Base-by-base conservation (phyloP, 805 yeast species). In the Priceomyces medius region DNA sequence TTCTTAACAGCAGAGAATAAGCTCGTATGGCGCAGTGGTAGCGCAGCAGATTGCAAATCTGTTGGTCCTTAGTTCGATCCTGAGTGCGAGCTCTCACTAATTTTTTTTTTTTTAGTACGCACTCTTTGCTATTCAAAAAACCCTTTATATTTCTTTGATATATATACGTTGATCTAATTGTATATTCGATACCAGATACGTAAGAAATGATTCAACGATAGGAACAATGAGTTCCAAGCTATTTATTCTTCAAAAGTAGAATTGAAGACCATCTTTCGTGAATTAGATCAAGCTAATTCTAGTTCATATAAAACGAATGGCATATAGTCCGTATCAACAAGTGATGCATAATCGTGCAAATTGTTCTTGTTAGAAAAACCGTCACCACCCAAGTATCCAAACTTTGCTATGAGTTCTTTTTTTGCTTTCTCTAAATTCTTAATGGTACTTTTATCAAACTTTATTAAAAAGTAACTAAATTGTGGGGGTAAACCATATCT, bases 41-140 rank as follows among this genome's bases (percentile, higher is more conserved):
- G 91, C 90, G 95, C 93, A 85, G 89, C 88, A 83, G 95, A 87
- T 87, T 87, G 95, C 95, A 87, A 87, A 85, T 87, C 95, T 85
- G 86, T 83, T 85, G 95, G 96, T 87, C 93, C 89, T 83, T 81
- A 83, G 96, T 87, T 87, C 96, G 82, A 87, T 64, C 81, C 96
- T 83, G 95, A 83, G 88, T 77, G 82, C 83, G 79, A 82, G 88
- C 93, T 84, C 47, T 38, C 46, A 55, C 65, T 65, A 18, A 19
- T 40, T 28, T 34, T 20, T 12, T 12, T 31, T 14, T 18, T 7
- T 14, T 21, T 21, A 9, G 9, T 21, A 9, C 24, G 6, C 9
- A 9, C 24, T 9, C 24, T 21, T 7, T 21, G 9, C 9, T n/a
- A n/a, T n/a, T n/a, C n/a, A n/a, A n/a, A 23, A 23, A 23, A 7